Base-by-base conservation (phyloP, 2,329 filamentous ascomycete species). In the Sporothrix variecibatus region DNA sequence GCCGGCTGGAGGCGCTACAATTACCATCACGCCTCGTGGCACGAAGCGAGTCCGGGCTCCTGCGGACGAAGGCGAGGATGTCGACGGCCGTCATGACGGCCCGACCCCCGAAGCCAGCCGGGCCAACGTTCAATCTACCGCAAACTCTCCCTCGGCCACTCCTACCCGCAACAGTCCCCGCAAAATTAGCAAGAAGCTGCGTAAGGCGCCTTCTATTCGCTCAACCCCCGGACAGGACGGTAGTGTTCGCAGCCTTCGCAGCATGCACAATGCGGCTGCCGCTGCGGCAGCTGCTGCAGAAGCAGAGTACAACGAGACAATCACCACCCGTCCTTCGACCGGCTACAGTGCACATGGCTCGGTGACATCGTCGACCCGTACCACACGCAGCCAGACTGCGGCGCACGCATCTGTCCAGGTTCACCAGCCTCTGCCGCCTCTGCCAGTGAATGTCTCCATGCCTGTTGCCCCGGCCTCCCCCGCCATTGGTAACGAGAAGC, bases 111-210 rank as follows among this genome's bases (percentile, higher is more conserved):
- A 62, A 23, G 20, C 58, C 9, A 17, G 2, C 43, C 23, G 53
- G 7, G 53, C 20, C 8, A 2, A 12, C n/a, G 26, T 15, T 20
- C 26, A n/a, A 26, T 34, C 28, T 34, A n/a, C 40, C 2, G 23
- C 40, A 20, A 38, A 71, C 2, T 51, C 28, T 1, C 31, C 28
- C 1, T 80, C 76, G 23, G 72, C 51, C 31, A 65, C 73, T 8
- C 74, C 71, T 74, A 73, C 76, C 79, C 68, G 67, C 20, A 71
- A 62, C 12, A 69, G 67, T n/a, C 68, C 74, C 0, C 78, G 79
- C 64, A 84, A 83, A 76, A 81, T 84, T 28, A 82, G 83, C 73
- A 88, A 88, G 83, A 88, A 88, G 79, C 81, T 89, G 68, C 86
- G 88, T 73, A 87, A 87, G 81, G 86, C 84, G 8, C 81, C 67